Base-by-base conservation (phyloP, 2,329 filamentous ascomycete species). In the Aspergillus sp. region DNA sequence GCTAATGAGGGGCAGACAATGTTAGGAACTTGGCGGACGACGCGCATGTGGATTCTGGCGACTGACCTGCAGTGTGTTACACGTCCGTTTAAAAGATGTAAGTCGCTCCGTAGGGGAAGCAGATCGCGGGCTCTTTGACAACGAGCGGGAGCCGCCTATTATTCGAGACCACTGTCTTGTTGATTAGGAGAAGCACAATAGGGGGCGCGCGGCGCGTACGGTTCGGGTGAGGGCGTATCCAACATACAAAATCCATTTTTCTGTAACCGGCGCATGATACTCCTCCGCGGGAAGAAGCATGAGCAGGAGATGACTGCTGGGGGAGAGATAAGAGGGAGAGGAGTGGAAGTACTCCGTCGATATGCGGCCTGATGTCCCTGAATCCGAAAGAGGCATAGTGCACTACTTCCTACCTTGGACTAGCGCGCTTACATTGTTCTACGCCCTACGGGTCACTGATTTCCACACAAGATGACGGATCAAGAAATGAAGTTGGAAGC, bases 51-150 rank as follows among this genome's bases (percentile, higher is more conserved):
- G 6, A 40, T 31, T 27, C 56, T 14, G n/a, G 14, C n/a, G 12
- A 55, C 62, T 54, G 70, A 84, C 82, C 71, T 85, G 77, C 19
- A 87, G 77, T 54, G 81, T 78, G 70, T 85, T 84, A 74, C 85
- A 87, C 56, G 82, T 78, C 64, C 83, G 81, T 67, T 84, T 84
- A 74, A 87, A 88, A 61, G 83, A 80, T 64, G 80, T 77, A 66
- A 87, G 79, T 65, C 86, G 83, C 69, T 86, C 82, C 61, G 84
- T 81, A 23, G 84, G 82, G 63, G 83, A 82, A 68, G 82, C 82
- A 59, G 78, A 73, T 39, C 76, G 75, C 53, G 78, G 76, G 70
- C 79, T 78, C 72, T 82, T 83, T 43, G 77, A 70, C 61, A 75
- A 68, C 52, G 73, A 69, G 64, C 80, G 79, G 55, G 78, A 75